phyloP scores from a whole-genome alignment of 2,329 filamentous ascomycete genomes.

The Trichoderma harzianum region DNA sequence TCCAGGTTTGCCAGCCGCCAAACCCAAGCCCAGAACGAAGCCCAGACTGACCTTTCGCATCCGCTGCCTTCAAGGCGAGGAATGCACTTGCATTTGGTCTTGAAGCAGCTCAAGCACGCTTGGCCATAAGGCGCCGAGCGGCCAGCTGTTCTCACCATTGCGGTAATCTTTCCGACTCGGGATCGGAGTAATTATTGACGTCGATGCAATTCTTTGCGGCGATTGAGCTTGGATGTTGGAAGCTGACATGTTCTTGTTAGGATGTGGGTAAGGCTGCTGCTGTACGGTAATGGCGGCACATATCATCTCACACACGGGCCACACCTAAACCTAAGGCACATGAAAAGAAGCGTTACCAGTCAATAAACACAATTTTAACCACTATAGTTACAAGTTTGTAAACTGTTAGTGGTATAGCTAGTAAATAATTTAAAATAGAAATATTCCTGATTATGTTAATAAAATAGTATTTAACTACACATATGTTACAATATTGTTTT shows the following conservation, averaged over 20 bases:
- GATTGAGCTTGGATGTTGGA: background rate
- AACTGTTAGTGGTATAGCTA: accelerated
- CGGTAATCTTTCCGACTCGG: background rate
- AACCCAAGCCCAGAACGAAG: background rate
- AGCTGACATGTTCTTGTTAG: background rate
- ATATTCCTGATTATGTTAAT: accelerated
- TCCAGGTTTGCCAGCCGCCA: background rate
- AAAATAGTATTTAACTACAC: too few species aligned
- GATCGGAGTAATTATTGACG: background rate
- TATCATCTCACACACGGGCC: background rate
- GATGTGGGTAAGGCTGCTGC: background rate
- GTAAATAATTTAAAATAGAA: accelerated
- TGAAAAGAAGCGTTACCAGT: background rate
- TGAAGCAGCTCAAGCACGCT: background rate
- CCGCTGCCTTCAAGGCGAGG: background rate
- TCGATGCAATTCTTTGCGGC: background rate
- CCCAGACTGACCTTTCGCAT: background rate
- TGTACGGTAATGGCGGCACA: background rate
- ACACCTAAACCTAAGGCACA: background rate
- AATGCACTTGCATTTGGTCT: background rate
- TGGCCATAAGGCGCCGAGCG: background rate
- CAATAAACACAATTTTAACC: too few species aligned
- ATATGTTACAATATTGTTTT: background rate
- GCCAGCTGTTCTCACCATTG: background rate
- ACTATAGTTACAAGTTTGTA: background rate